Evolutionary conservation across 2,329 filamentous ascomycete genomes (phyloP).

Genomic region (Ceratocystis eucalypticola): DNA sequence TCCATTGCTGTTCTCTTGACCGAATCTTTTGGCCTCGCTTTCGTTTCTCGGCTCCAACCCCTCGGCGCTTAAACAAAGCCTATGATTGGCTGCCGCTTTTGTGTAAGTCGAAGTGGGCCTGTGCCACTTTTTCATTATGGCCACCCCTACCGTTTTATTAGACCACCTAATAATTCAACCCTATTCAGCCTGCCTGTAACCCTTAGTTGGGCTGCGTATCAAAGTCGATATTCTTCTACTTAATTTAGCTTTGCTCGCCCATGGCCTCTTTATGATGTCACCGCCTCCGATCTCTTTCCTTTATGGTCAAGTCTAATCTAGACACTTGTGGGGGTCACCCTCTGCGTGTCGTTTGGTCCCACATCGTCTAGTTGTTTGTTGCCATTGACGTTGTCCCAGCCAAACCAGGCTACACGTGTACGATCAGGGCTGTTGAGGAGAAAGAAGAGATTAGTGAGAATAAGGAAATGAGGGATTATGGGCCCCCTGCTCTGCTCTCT

Average conservation of each 20-base stretch:
- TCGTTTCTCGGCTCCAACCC: slow-evolving; percentile 7
- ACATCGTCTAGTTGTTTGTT: slow-evolving; percentile 19
- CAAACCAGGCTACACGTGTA: slow-evolving; percentile 23
- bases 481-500: neutral
- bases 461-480: neutral
- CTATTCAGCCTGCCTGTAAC: neutral
- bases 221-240: neutral
- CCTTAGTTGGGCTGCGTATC: neutral
- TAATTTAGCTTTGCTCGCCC: too few species aligned
- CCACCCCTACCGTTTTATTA: neutral
- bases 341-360: slow-evolving; percentile 20
- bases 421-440: slow-evolving; percentile 5
- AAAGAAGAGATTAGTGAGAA: neutral
- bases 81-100: slow-evolving; percentile 1
- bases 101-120: slow-evolving; percentile 10
- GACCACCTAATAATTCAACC: neutral
- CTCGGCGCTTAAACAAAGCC: neutral
- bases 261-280: neutral
- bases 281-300: neutral
- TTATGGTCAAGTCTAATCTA: neutral
- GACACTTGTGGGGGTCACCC: neutral
- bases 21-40: neutral
- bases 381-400: slow-evolving; percentile 23
- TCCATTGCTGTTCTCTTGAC: neutral
- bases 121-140: neutral